phyloP scores from a whole-genome alignment of 2,329 filamentous ascomycete species.

The Hymenoscyphus repandus region DNA sequence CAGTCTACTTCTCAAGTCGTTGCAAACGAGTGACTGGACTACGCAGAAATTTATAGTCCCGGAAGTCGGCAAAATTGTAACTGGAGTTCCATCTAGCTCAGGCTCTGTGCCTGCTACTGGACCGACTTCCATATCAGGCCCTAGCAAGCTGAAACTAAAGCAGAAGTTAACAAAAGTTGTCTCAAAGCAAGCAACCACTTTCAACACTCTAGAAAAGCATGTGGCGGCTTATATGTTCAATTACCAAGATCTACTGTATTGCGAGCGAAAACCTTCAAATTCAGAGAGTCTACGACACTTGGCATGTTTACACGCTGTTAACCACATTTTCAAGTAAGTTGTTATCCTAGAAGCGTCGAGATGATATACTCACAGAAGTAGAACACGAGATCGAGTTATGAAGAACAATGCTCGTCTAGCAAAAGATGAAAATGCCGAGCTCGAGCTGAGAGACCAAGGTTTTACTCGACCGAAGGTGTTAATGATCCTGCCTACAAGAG shows the following conservation, averaged over 20 bases:
- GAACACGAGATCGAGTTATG: constrained; percentile 81
- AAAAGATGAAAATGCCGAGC: constrained; percentile 58
- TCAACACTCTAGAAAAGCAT: constrained; percentile 58
- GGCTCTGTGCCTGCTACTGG: constrained; percentile 22
- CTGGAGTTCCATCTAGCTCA: constrained; percentile 40
- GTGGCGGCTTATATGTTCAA: constrained; percentile 71
- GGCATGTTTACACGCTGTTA: constrained; percentile 76
- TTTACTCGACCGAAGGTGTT: constrained; percentile 93
- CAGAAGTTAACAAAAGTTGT: constrained; percentile 57
- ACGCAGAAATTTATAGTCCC: constrained; percentile 38
- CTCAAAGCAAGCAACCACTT: constrained; percentile 46
- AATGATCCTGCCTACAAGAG: constrained; percentile 81
- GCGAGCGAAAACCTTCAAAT: constrained; percentile 64
- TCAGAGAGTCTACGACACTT: constrained; percentile 64
- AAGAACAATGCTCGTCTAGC: constrained; percentile 84
- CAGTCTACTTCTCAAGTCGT: constrained; percentile 45
- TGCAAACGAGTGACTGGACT: constrained; percentile 47
- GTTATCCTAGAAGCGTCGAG: neutral
- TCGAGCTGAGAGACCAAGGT: constrained; percentile 84
- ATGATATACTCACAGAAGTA: constrained; percentile 29
- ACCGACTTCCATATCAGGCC: constrained; percentile 25
- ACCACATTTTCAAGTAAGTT: constrained; percentile 80
- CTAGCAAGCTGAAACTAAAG: constrained; percentile 59
- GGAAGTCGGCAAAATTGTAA: constrained; percentile 43
- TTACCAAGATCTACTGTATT: constrained; percentile 77